These are phyloP conservation scores for Daldinia eschscholtzii DNA, from an alignment of 2,329 filamentous ascomycete genomes.

Conservation along the genomic window DNA sequence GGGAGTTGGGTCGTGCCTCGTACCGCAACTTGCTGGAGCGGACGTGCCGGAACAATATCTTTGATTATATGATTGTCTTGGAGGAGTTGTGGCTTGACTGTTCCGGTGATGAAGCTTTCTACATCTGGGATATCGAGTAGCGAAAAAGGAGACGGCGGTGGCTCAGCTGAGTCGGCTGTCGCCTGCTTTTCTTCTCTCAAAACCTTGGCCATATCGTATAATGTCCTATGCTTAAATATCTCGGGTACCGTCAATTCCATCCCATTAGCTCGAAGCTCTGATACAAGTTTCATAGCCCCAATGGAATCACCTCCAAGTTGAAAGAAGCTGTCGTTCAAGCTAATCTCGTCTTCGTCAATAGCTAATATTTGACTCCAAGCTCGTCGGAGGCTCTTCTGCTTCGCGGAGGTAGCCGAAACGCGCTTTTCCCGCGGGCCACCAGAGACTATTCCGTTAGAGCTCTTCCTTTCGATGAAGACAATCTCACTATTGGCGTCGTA, in stretches of 20 bases:
- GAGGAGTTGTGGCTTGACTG: conserved; percentile 64
- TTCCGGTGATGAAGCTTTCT: conserved; percentile 60
- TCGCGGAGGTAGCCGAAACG: conserved; percentile 57
- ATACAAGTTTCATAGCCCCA: conserved; percentile 71
- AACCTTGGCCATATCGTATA: conserved; percentile 66
- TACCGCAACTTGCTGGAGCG: conserved; percentile 71
- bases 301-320: conserved; percentile 71
- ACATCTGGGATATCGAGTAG: conserved; percentile 59
- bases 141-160: conserved; percentile 62
- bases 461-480: conserved; percentile 48
- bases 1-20: conserved; percentile 68
- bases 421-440: conserved; percentile 46
- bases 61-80: conserved; percentile 64
- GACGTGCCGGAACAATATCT: conserved; percentile 69
- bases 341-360: conserved; percentile 61
- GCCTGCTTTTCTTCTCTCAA: conserved; percentile 56
- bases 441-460: conserved; percentile 24
- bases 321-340: conserved; percentile 71
- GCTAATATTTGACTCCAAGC: conserved; percentile 64
- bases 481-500: conserved; percentile 53
- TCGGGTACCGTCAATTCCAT: conserved; percentile 66
- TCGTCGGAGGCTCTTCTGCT: conserved; percentile 59
- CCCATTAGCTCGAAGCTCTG: conserved; percentile 63
- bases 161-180: conserved; percentile 29
- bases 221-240: conserved; percentile 64